Evolutionary conservation across 345 rosid species (phyloP).

Genomic region (Fremontodendron californicum): DNA sequence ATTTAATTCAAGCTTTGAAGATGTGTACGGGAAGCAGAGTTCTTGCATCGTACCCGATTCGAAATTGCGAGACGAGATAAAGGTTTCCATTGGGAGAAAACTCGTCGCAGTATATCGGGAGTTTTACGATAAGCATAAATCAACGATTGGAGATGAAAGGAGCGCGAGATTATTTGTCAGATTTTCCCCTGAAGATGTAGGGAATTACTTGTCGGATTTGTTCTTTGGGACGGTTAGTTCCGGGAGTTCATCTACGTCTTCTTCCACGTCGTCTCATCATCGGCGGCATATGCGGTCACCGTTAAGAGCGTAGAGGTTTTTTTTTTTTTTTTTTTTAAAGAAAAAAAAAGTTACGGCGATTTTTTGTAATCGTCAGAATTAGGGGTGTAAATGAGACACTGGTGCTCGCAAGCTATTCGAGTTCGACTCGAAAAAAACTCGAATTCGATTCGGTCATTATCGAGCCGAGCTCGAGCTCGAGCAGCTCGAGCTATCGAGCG

Average conservation of each 20-base stretch:
- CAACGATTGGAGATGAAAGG: slow-evolving; percentile 26
- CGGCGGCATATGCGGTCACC: slow-evolving; percentile 17
- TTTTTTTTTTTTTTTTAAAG: neutral
- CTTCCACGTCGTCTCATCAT: slow-evolving; percentile 20
- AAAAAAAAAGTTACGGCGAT: too few species aligned
- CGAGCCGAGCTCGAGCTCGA: too few species aligned
- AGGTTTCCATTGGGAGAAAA: slow-evolving; percentile 36
- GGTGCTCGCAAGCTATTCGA: too few species aligned
- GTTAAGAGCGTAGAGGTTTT: neutral
- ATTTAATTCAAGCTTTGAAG: slow-evolving; percentile 52
- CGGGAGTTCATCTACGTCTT: neutral
- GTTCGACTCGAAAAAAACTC: too few species aligned
- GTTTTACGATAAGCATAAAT: slow-evolving; percentile 44
- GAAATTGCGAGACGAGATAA: slow-evolving; percentile 54
- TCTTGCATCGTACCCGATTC: slow-evolving; percentile 42
- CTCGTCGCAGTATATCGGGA: slow-evolving; percentile 40
- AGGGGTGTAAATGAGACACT: too few species aligned
- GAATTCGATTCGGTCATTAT: too few species aligned
- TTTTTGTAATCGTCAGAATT: neutral
- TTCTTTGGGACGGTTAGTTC: slow-evolving; percentile 21
- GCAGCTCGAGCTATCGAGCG: too few species aligned
- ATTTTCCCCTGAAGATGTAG: slow-evolving; percentile 64
- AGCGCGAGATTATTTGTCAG: slow-evolving; percentile 26
- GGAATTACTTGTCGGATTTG: slow-evolving; percentile 50
- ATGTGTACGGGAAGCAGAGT: slow-evolving; percentile 47